Evolutionary conservation across 805 yeast genomes (phyloP), one percentile per base, ranked within the genome.

Genomic region (Wickerhamiella siamensis): DNA sequence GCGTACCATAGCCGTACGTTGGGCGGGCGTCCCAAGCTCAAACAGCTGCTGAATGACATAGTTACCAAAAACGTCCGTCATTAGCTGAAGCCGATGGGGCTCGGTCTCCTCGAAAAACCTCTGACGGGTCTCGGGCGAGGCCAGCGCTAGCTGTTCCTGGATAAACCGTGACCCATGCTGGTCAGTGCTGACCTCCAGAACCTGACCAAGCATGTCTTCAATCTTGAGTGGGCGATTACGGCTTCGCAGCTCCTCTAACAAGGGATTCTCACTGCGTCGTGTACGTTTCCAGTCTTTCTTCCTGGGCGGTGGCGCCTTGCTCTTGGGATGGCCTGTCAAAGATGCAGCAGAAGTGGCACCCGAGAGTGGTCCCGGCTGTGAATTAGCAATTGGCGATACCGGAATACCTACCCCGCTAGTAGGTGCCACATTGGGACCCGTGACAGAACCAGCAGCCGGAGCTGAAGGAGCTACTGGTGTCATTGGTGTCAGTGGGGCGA

Each of bases 31-130:
- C 26, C 96, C 95, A 53, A 65, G 70, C 62, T 91, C 97, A 60
- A 91, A 83, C 55, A 76, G 83, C 60, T 88, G 87, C 61, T 91
- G 99, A 43, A 91, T 83, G 21, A 91, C 96, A 57, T 91, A 91
- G 60, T 91, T 91, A 44, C 99, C 99, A 62, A 91, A 91, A 6
- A 91, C 98, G 65, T 91, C 98, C 15, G 93, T 84, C 79, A 87
- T 82, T 47, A 91, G 66, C 42, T 79, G 86, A 43, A 78, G 67
- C 3, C 87, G 72, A 47, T 75, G 72, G 19, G 75, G 78, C 53
- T 86, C 66, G 31, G 91, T 77, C 61, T 87, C 96, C 48, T 77
- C 77, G 64, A 88, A 87, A 16, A 91, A 74, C 15, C 72, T 75
- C 53, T 81, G 93, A 52, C 79, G 81, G 53, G 83, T 88, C 18